Percentiles rank a stretch among this genome's conserved stretches.
Evolutionary conservation across 495 filamentous ascomycete genomes (phyloP).

Genomic region (Tuber borchii): DNA sequence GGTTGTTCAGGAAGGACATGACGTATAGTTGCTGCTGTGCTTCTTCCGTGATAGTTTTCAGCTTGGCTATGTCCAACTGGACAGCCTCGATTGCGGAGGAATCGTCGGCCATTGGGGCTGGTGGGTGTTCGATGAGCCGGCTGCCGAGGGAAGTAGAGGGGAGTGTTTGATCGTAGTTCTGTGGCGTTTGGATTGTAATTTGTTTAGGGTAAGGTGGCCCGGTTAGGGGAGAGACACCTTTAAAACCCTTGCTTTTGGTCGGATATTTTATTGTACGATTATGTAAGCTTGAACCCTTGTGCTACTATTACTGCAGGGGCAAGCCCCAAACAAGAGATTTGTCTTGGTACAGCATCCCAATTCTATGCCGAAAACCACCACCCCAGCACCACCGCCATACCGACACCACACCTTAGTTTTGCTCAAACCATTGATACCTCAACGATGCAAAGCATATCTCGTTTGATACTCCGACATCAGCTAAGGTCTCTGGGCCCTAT

Average conservation of each 20-base stretch:
- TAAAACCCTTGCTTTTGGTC: background rate
- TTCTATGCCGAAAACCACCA: background rate
- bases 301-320: background rate
- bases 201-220: background rate
- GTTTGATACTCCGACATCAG: background rate
- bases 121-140: constrained; percentile 28
- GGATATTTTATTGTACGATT: background rate
- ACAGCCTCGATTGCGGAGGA: constrained; percentile 36
- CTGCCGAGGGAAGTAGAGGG: background rate
- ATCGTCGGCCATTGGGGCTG: constrained; percentile 35
- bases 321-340: background rate
- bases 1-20: constrained; percentile 75
- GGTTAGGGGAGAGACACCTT: background rate
- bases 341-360: background rate
- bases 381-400: background rate
- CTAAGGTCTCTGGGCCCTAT: background rate
- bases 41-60: constrained; percentile 83
- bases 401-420: background rate
- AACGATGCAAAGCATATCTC: background rate
- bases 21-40: constrained; percentile 89
- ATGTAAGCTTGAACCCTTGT: background rate
- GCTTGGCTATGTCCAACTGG: constrained; percentile 78
- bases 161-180: background rate
- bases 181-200: background rate
- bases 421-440: background rate